Evolutionary conservation across 1,284 basidiomycete species (phyloP).

Genomic region (Chondrostereum purpureum): DNA sequence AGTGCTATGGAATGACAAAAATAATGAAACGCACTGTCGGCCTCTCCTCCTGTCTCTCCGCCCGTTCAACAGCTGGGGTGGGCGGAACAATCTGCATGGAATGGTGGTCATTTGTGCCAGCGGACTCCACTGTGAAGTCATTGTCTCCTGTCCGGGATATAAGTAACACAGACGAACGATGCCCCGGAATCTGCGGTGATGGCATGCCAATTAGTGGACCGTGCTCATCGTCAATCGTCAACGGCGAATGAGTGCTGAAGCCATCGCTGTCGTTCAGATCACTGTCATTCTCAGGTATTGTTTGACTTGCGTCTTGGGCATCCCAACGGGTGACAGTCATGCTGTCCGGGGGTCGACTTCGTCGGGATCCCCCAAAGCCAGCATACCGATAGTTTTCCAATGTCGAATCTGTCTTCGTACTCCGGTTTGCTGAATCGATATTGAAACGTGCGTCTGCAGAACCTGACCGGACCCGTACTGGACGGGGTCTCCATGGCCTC

Average conservation of each 20-base stretch:
- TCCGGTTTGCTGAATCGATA: slow-evolving; percentile 25
- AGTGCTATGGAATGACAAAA: too few relatives aligned
- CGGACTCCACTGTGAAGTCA: slow-evolving; percentile 19
- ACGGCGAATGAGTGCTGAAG: too few relatives aligned
- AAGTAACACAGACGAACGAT: slow-evolving; percentile 16
- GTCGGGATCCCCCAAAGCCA: slow-evolving; percentile 7
- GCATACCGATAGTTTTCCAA: slow-evolving; percentile 26
- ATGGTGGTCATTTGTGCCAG: slow-evolving; percentile 12
- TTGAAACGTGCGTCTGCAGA: slow-evolving; percentile 22
- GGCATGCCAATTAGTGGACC: slow-evolving; percentile 8
- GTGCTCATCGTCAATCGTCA: slow-evolving; percentile 10
- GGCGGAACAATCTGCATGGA: slow-evolving; percentile 11
- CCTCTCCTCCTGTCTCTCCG: too few relatives aligned
- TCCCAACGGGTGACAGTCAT: slow-evolving; percentile 10
- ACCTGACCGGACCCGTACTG: slow-evolving; percentile 19
- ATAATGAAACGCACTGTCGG: too few relatives aligned
- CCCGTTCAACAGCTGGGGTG: neutral
- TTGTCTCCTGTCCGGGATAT: slow-evolving; percentile 17
- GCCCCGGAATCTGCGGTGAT: neutral
- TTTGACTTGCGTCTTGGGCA: slow-evolving; percentile 1
- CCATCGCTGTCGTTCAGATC: slow-evolving; percentile 11
- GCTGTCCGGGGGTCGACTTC: slow-evolving; percentile 2
- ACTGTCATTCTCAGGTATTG: slow-evolving; percentile 10
- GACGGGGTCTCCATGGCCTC: slow-evolving; percentile 17
- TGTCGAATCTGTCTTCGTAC: slow-evolving; percentile 27